Evolutionary conservation across 1,284 basidiomycete species (phyloP).

Genomic region (Rhizopogon hawkerae): DNA sequence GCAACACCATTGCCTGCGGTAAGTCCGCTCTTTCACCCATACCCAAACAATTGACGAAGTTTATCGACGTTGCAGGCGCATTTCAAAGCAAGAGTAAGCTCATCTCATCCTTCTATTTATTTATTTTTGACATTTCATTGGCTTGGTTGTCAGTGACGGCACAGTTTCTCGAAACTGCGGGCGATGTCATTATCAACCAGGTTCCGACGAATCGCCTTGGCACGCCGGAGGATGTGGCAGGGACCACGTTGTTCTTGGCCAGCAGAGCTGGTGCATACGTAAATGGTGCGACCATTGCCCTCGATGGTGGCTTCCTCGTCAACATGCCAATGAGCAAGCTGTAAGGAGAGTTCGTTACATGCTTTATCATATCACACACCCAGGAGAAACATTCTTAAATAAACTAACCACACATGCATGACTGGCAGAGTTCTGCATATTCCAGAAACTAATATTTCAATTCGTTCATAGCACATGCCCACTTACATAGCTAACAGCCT

Average conservation of each 20-base stretch:
- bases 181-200: constrained; percentile 36
- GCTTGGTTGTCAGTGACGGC: constrained; percentile 47
- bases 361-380: background rate
- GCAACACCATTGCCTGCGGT: constrained; percentile 65
- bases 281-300: constrained; percentile 52
- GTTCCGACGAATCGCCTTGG: constrained; percentile 54
- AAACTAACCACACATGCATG: background rate
- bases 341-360: constrained; percentile 9
- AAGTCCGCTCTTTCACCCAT: constrained; percentile 16
- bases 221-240: constrained; percentile 54
- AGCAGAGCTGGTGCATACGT: constrained; percentile 55
- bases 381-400: background rate
- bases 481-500: background rate
- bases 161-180: constrained; percentile 41
- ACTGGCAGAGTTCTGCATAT: background rate
- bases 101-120: background rate
- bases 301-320: constrained; percentile 50
- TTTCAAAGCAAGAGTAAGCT: constrained; percentile 44
- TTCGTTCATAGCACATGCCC: background rate
- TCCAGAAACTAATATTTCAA: background rate
- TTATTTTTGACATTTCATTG: background rate
- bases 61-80: constrained; percentile 26
- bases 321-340: constrained; percentile 23
- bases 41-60: background rate
- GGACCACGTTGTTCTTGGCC: constrained; percentile 53